Evolutionary conservation across 345 rosid genomes (phyloP).

Genomic region (Bruguiera parviflora): DNA sequence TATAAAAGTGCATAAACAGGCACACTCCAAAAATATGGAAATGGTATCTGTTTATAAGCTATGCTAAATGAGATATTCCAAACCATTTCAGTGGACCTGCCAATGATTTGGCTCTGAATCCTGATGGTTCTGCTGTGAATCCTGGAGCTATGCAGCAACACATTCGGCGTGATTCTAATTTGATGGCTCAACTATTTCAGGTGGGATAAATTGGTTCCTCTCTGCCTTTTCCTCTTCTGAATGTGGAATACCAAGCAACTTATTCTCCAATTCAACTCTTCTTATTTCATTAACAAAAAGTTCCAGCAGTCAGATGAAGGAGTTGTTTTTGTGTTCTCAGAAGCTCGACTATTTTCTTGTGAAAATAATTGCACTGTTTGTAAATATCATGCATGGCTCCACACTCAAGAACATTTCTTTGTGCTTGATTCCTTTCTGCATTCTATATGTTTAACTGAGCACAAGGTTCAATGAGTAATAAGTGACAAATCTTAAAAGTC

Average conservation of each 20-base stretch:
- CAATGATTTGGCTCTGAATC: conserved; percentile 55
- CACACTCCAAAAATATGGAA: neutral
- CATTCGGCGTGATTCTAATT: conserved; percentile 63
- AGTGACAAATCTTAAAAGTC: neutral
- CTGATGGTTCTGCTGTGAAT: conserved; percentile 89
- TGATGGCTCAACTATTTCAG: conserved; percentile 83
- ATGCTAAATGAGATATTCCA: conserved; percentile 6
- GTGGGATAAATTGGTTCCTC: conserved; percentile 28
- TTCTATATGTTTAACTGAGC: neutral
- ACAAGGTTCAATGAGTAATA: neutral
- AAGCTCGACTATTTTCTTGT: neutral
- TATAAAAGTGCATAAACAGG: neutral
- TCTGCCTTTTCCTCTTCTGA: neutral
- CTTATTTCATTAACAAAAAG: neutral
- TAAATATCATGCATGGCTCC: too few relatives aligned
- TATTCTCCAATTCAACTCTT: neutral
- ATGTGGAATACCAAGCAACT: neutral
- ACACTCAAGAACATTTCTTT: neutral
- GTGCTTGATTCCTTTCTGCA: neutral
- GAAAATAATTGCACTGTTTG: too few relatives aligned
- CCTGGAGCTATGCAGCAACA: conserved; percentile 91
- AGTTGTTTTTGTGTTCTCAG: neutral
- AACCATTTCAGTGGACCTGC: conserved; percentile 48
- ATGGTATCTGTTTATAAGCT: neutral
- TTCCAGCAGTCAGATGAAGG: neutral